Evolutionary conservation across 495 filamentous ascomycete species (phyloP).

Genomic region (Hypoxylon subgilvum): DNA sequence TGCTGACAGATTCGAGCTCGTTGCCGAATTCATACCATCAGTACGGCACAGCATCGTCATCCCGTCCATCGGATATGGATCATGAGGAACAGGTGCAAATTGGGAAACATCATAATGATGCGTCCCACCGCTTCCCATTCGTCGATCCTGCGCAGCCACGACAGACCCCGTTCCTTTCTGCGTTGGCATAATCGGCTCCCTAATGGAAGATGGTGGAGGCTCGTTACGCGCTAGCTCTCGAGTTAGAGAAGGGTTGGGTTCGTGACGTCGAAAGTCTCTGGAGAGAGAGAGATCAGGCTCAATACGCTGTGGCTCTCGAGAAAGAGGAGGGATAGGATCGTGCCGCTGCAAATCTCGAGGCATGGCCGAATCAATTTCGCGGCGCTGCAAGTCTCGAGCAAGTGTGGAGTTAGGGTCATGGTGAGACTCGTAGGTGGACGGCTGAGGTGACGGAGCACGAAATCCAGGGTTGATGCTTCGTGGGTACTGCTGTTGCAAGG

Average conservation of each 20-base stretch:
- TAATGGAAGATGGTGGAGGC: slow-evolving; percentile 53
- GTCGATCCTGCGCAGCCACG: slow-evolving; percentile 37
- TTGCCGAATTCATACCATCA: slow-evolving; percentile 69
- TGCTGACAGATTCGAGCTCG: slow-evolving; percentile 72
- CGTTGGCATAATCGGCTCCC: slow-evolving; percentile 61
- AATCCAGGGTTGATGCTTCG: slow-evolving; percentile 93
- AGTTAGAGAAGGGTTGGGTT: slow-evolving; percentile 6
- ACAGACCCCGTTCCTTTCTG: slow-evolving; percentile 50
- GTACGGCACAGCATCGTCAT: slow-evolving; percentile 99
- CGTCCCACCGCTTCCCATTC: slow-evolving; percentile 45
- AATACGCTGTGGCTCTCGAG: slow-evolving; percentile 4
- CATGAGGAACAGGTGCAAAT: slow-evolving; percentile 78
- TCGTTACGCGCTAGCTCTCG: slow-evolving; percentile 65
- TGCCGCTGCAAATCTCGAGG: slow-evolving; percentile 8
- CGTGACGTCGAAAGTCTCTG: slow-evolving; percentile 14
- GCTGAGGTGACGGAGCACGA: slow-evolving; percentile 66
- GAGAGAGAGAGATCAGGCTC: slow-evolving; percentile 1
- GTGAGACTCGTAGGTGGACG: slow-evolving; percentile 85
- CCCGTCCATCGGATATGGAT: slow-evolving; percentile 92
- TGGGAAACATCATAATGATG: slow-evolving; percentile 64
- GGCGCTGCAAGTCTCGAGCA: slow-evolving; percentile 41
- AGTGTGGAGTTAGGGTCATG: slow-evolving; percentile 78
- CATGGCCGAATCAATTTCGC: background rate
- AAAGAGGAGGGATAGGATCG: background rate
- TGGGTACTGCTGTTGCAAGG: slow-evolving; percentile 67